Percentiles rank a stretch among this genome's conserved stretches.
These are phyloP conservation scores for Byssochlamys sp. DNA, from an alignment of 2,329 filamentous ascomycete species.

Conservation along the genomic window DNA sequence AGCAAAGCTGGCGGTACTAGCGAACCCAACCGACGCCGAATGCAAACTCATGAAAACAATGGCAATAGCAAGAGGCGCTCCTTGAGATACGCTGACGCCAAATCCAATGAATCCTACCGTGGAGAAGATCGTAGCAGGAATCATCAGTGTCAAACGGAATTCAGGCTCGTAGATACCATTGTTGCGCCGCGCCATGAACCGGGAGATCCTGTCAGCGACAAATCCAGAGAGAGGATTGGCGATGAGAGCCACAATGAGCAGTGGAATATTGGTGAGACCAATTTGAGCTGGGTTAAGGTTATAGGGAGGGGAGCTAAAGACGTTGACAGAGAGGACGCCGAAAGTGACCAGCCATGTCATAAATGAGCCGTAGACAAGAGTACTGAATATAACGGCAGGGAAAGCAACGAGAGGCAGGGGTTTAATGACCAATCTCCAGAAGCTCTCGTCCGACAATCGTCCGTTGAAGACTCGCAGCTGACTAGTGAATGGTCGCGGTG, in stretches of 20 bases:
- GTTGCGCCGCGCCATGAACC: conserved; percentile 30
- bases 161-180: conserved; percentile 29
- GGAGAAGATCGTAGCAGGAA: conserved; percentile 19
- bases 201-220: conserved; percentile 18
- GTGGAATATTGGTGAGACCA: conserved; percentile 22
- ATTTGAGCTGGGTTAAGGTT: conserved; percentile 24
- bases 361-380: conserved; percentile 26
- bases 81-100: conserved; percentile 24
- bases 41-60: conserved; percentile 29
- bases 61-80: conserved; percentile 17
- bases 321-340: conserved; percentile 24
- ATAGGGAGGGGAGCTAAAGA: conserved; percentile 26
- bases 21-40: conserved; percentile 29
- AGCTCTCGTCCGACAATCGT: conserved; percentile 4
- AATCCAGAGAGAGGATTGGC: conserved; percentile 19
- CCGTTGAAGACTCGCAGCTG: conserved; percentile 4
- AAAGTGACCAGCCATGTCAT: conserved; percentile 29
- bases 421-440: conserved; percentile 12
- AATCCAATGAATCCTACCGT: conserved; percentile 35
- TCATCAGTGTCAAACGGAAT: conserved; percentile 20
- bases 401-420: conserved; percentile 20
- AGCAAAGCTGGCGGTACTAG: conserved; percentile 27
- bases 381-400: conserved; percentile 24
- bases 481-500: conserved; percentile 1
- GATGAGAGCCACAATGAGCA: conserved; percentile 18